Evolutionary conservation across 2,329 filamentous ascomycete genomes (phyloP), one percentile per base, ranked within the genome.

Genomic region (Monosporascus sp.): DNA sequence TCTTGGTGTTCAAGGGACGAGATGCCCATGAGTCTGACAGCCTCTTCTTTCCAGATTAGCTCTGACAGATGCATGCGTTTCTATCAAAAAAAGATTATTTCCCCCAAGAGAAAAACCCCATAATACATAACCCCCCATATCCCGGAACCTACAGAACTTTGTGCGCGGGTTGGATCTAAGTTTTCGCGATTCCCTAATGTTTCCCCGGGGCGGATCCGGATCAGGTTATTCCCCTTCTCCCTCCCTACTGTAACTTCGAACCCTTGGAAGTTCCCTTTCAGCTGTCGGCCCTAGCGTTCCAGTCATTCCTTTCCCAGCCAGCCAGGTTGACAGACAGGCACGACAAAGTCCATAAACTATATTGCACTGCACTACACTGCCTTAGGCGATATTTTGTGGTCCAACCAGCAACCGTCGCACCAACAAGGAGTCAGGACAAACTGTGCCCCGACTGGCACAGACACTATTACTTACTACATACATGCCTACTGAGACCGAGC

Each of bases 341-440:
- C 31, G 31, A 35, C 31, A 35, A 35, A 11, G 31, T 5, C 31
- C 31, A 35, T 14, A 14, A 35, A 31, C 27, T 31, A 14, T 9
- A 31, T 14, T 31, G 27, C 27, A 31, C 27, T 14, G 31, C 31
- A 35, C 31, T 35, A 14, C 31, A 31, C 31, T 35, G 31, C 31
- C 31, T 35, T 35, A 35, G 14, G 31, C 31, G 9, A 35, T 35
- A 14, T 35, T 35, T 35, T 35, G 31, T 35, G 31, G 31, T 35
- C 31, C 31, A 35, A 35, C 31, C 31, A 35, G 45, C 15, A 37
- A 22, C 54, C 51, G 58, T 59, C 53, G 57, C 56, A 57, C 58
- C 56, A 60, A 54, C 51, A 52, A 58, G 52, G 45, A 59, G 56
- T 49, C 48, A 54, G 52, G 48, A 55, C 57, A 55, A 52, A 51